phyloP scores from a whole-genome alignment of 2,329 filamentous ascomycete genomes.

The Neonectria sp. region DNA sequence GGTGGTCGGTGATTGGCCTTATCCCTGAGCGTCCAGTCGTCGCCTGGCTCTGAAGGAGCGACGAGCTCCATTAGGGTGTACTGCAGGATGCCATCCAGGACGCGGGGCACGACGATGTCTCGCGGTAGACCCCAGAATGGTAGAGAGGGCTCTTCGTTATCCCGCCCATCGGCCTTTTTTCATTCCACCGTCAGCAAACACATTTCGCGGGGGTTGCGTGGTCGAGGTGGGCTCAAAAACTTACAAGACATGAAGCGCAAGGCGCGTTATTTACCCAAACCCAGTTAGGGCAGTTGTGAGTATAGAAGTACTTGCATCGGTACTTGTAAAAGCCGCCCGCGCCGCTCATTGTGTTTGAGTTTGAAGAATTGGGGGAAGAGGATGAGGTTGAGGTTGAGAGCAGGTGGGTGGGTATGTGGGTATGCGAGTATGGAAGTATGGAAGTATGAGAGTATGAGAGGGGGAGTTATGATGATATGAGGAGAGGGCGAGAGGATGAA shows the following conservation, averaged over 20 bases:
- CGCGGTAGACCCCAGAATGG: slow-evolving; percentile 51
- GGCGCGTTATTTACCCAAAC: slow-evolving; percentile 67
- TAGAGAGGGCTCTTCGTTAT: slow-evolving; percentile 54
- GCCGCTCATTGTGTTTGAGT: slow-evolving; percentile 49
- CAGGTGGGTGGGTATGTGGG: neutral
- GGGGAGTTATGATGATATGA: neutral
- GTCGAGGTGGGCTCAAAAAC: slow-evolving; percentile 37
- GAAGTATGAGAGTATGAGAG: neutral
- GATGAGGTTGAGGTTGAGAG: slow-evolving; percentile 21
- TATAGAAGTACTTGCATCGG: slow-evolving; percentile 69
- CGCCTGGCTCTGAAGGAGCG: slow-evolving; percentile 54
- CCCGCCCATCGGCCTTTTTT: slow-evolving; percentile 64
- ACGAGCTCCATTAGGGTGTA: slow-evolving; percentile 65
- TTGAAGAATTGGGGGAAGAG: slow-evolving; percentile 4
- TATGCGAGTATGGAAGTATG: neutral
- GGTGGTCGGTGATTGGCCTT: slow-evolving; percentile 47
- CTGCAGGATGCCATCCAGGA: slow-evolving; percentile 61
- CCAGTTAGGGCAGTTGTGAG: slow-evolving; percentile 68
- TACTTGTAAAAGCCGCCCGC: slow-evolving; percentile 67
- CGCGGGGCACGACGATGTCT: slow-evolving; percentile 63
- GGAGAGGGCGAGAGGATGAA: no score
- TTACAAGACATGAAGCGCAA: slow-evolving; percentile 66
- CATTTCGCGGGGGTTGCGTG: neutral
- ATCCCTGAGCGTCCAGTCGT: slow-evolving; percentile 57
- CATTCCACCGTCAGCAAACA: slow-evolving; percentile 34